Base-by-base conservation (phyloP, 345 rosid species). In the Citrus hindsii region DNA sequence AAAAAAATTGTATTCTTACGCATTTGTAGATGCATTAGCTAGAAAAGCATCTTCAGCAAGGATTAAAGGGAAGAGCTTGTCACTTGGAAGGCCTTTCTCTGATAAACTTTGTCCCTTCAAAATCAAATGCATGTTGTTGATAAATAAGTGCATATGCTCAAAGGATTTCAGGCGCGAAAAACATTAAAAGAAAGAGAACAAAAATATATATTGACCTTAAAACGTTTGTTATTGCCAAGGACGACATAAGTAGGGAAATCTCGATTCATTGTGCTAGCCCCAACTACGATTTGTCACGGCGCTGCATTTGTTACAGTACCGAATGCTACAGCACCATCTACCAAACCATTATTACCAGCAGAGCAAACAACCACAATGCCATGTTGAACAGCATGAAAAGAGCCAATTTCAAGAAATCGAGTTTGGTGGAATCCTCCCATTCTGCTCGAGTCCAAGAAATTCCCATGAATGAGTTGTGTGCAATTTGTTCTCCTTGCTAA, bases 381-480 rank as follows among this genome's bases (percentile, higher is more conserved):
- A 0, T 84, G 86, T 86, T 71, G 85, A 24, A 87, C 76, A 18
- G 98, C 98, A 85, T 95, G 97, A 69, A 93, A 93, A 2, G 98
- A 86, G 0, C 95, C 98, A 32, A 95, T 89, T 2, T 94, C 89
- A 25, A 90, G n/a, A 93, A 48, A 89, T 68, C 18, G 97, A 89
- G 32, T 83, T 71, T 4, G 88, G 77, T 8, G 83, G 84, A 38
- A 82, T 46, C 0, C 55, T 67, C n/a, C 91, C 92, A 73, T 84
- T 55, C 2, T 82, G 86, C 78, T 93, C 97, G 24, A 90, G 83
- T 16, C 89, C 87, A 70, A 95, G 82, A 77, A 93, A 95, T n/a
- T 91, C 93, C 97, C 99, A 95, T 60, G 99, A 92, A 55, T 92
- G 90, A 38, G 96, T 95, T 8, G 98, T 95, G 86, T 93, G 97